phyloP scores from a whole-genome alignment of 768 basidiomycete genomes.

The Leucosporidium yakuticum region DNA sequence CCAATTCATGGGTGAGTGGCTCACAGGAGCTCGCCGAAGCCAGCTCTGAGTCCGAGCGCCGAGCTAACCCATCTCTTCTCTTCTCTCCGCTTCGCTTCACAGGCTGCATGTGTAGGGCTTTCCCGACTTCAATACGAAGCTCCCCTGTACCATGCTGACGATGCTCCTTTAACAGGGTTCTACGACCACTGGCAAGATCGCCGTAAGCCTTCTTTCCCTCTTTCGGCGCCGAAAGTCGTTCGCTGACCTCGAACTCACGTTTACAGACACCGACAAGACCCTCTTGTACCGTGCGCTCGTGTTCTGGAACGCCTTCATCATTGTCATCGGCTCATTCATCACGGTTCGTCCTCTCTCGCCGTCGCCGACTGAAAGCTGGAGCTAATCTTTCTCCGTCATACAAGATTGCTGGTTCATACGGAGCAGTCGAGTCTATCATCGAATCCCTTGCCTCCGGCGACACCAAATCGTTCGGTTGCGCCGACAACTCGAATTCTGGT shows the following conservation, averaged over 20 bases:
- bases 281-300: constrained; percentile 7
- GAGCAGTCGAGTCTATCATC: constrained; percentile 12
- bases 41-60: too few relatives aligned
- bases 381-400: neutral
- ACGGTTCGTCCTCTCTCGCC: constrained; percentile 18
- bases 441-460: constrained; percentile 8
- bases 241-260: too few relatives aligned
- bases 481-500: constrained; percentile 25
- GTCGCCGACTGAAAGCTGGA: too few relatives aligned
- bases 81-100: neutral
- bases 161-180: constrained; percentile 35
- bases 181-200: constrained; percentile 19
- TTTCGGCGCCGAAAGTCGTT: too few relatives aligned
- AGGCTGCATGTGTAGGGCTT: neutral
- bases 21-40: too few relatives aligned
- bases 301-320: constrained; percentile 27
- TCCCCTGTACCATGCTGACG: too few relatives aligned
- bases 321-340: constrained; percentile 31
- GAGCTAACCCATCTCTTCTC: neutral
- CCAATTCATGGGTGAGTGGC: neutral
- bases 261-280: neutral
- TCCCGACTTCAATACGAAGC: neutral
- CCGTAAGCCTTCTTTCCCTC: neutral
- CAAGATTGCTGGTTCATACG: neutral
- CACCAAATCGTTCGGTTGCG: constrained; percentile 27